phyloP scores from a whole-genome alignment of 2,329 filamentous ascomycete species.

The Colletotrichum sp. region DNA sequence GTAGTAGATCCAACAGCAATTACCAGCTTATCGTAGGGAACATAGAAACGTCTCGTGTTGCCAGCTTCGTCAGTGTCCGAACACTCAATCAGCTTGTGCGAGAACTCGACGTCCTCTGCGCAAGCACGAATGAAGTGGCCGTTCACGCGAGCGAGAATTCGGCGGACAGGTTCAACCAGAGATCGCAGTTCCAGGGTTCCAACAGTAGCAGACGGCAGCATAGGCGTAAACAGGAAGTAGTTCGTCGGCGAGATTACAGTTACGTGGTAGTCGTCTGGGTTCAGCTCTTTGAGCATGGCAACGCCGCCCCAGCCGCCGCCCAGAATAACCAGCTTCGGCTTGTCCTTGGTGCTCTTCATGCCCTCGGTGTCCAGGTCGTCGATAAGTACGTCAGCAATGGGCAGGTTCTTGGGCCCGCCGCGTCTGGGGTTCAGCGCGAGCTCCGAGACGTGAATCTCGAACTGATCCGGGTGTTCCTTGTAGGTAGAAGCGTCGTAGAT shows the following conservation, averaged over 20 bases:
- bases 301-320: constrained; percentile 97
- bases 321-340: constrained; percentile 90
- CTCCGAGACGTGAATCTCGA: constrained; percentile 84
- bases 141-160: constrained; percentile 76
- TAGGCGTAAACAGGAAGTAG: constrained; percentile 97
- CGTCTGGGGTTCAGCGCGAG: constrained; percentile 79
- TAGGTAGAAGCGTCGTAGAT: constrained; percentile 94
- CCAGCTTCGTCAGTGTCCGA: constrained; percentile 75
- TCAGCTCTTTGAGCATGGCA: constrained; percentile 86
- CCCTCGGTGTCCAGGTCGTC: constrained; percentile 84
- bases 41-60: constrained; percentile 82
- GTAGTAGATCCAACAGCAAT: constrained; percentile 90
- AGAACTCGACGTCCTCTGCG: constrained; percentile 91
- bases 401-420: constrained; percentile 94
- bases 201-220: constrained; percentile 96
- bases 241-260: constrained; percentile 94
- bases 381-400: constrained; percentile 85
- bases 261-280: constrained; percentile 92
- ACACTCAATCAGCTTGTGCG: constrained; percentile 87
- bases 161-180: constrained; percentile 89
- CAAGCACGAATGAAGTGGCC: constrained; percentile 90
- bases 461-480: constrained; percentile 67
- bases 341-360: constrained; percentile 77
- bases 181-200: constrained; percentile 92
- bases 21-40: constrained; percentile 97